Evolutionary conservation across 78 protist genomes (phyloP).

Genomic region (Neovahlkampfia damariscottae): DNA sequence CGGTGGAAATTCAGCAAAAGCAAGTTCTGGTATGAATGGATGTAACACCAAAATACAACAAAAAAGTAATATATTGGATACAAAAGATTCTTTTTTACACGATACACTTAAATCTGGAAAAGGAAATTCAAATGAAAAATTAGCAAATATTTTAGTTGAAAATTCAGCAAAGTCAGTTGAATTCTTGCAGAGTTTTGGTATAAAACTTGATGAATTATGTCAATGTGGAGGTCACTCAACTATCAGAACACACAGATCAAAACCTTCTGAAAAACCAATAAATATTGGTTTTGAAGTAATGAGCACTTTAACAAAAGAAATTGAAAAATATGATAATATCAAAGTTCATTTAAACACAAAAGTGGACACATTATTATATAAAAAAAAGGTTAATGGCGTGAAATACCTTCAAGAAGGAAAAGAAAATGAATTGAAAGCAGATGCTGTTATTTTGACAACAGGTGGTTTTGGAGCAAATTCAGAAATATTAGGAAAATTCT

Average conservation of each 20-base stretch:
- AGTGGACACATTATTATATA: not conserved
- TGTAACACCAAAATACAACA: slow-evolving; percentile 30
- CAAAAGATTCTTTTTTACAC: not conserved
- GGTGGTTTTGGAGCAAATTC: slow-evolving; percentile 43
- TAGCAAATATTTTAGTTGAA: slow-evolving; percentile 4
- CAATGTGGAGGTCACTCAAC: slow-evolving; percentile 36
- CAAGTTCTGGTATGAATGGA: slow-evolving; percentile 62
- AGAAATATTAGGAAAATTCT: slow-evolving; percentile 15
- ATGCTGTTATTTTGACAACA: slow-evolving; percentile 41
- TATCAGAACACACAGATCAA: slow-evolving; percentile 22
- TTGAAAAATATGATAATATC: not conserved
- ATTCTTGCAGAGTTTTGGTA: slow-evolving; percentile 9
- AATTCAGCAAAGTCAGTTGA: not conserved
- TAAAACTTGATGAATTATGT: not conserved
- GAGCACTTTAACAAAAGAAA: not conserved
- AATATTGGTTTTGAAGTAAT: slow-evolving; percentile 33
- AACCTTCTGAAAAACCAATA: slow-evolving; percentile 15
- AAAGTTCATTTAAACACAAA: not conserved
- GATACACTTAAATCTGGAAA: slow-evolving; percentile 45
- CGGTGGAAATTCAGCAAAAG: slow-evolving; percentile 68
- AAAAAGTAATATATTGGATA: slow-evolving; percentile 11
- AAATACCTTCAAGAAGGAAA: not conserved
- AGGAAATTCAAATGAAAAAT: slow-evolving; percentile 9
- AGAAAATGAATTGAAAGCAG: not conserved
- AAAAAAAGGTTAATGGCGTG: slow-evolving; percentile 11